Percentiles rank a stretch among this genome's conserved stretches.
Evolutionary conservation across 768 basidiomycete genomes (phyloP).

Genomic region (Auricularia sp.): DNA sequence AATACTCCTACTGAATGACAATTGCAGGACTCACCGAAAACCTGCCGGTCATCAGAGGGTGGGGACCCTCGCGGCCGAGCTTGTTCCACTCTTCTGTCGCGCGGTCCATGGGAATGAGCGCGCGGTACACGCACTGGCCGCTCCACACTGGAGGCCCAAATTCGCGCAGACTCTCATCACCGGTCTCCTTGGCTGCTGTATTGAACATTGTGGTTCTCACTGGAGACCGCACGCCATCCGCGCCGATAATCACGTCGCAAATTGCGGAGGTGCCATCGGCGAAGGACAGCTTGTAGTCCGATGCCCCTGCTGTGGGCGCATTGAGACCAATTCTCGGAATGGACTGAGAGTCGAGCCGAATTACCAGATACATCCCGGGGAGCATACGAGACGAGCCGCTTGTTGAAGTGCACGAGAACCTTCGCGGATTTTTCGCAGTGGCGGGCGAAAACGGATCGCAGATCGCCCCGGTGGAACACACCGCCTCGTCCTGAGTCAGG

Average conservation of each 20-base stretch:
- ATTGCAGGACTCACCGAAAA: not conserved
- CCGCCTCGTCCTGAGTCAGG: not conserved
- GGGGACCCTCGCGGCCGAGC: not conserved
- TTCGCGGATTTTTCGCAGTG: constrained; percentile 63
- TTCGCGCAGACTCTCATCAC: constrained; percentile 17
- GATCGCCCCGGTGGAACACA: constrained; percentile 12
- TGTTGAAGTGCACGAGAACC: constrained; percentile 37
- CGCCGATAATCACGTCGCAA: constrained; percentile 59
- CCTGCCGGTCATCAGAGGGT: constrained; percentile 1
- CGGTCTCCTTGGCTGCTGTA: constrained; percentile 7
- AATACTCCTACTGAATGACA: no score
- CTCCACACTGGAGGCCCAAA: not conserved
- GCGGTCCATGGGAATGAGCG: constrained; percentile 16
- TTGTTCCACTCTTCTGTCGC: not conserved
- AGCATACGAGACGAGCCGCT: not conserved
- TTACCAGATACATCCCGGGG: not conserved
- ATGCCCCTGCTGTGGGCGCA: not conserved
- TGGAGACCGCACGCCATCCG: constrained; percentile 56
- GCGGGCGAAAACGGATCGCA: constrained; percentile 4
- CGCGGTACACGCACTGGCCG: not conserved
- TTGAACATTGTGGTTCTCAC: constrained; percentile 29
- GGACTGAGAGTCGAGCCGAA: not conserved
- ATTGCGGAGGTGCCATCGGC: constrained; percentile 47
- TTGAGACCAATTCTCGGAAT: not conserved
- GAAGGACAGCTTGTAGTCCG: constrained; percentile 34